Conservation (phyloP, 2,329 filamentous ascomycete genomes). For the Colletotrichum sansevieriae region DNA sequence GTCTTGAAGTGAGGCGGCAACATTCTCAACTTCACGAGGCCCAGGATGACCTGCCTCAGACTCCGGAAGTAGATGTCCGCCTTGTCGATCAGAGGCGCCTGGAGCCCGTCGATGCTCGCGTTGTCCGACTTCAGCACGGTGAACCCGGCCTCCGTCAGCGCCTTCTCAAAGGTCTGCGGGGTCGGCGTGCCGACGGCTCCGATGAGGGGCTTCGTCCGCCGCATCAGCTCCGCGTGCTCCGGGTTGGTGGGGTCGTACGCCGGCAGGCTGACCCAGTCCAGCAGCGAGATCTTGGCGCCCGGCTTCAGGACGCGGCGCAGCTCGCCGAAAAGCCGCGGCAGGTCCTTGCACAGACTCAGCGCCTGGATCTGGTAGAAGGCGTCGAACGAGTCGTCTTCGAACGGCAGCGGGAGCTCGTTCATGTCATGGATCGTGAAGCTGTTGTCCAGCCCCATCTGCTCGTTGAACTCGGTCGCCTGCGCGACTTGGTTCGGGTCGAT, state of each 20-base stretch:
- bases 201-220: conserved; percentile 67
- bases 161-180: conserved; percentile 59
- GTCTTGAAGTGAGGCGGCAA: conserved; percentile 66
- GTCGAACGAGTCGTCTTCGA: conserved; percentile 62
- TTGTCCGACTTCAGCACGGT: conserved; percentile 62
- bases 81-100: conserved; percentile 66
- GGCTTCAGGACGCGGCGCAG: conserved; percentile 64
- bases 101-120: conserved; percentile 63
- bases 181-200: conserved; percentile 68
- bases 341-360: conserved; percentile 65
- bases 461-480: conserved; percentile 60
- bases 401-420: conserved; percentile 65
- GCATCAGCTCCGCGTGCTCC: conserved; percentile 64
- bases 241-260: conserved; percentile 61
- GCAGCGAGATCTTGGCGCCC: conserved; percentile 61
- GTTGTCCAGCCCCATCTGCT: conserved; percentile 58
- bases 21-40: conserved; percentile 59
- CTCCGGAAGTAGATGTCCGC: conserved; percentile 67
- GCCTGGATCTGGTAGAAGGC: conserved; percentile 71
- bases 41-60: conserved; percentile 62
- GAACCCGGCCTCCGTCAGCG: conserved; percentile 62
- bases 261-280: conserved; percentile 67
- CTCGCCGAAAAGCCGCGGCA: conserved; percentile 60
- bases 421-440: conserved; percentile 65
- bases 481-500: conserved; percentile 66